A percentile compares a stretch with the other conserved stretches of the same genome.
Conservation (phyloP, 352 stramenopile genomes). For the Globisporangium radiosum region DNA sequence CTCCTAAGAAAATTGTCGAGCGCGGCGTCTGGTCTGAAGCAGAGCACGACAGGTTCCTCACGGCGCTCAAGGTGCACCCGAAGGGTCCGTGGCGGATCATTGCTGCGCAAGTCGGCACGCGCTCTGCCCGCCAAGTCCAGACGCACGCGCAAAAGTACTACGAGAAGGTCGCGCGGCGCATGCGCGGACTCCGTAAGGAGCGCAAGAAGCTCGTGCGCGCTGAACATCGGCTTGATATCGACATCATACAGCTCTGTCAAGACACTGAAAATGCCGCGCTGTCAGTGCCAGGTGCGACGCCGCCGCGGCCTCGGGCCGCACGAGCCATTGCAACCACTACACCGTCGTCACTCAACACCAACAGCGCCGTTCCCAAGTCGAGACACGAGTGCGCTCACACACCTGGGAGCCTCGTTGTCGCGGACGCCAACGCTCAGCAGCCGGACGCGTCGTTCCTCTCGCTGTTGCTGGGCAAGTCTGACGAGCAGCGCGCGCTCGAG, state of each 20-base stretch:
- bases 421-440: slow-evolving; percentile 9
- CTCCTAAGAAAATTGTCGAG: not conserved
- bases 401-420: not conserved
- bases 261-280: not conserved
- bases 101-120: slow-evolving; percentile 18
- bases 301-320: not conserved
- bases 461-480: not conserved
- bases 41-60: slow-evolving; percentile 26
- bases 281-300: slow-evolving; percentile 13
- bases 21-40: slow-evolving; percentile 27
- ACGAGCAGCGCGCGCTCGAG: slow-evolving; percentile 17
- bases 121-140: slow-evolving; percentile 56
- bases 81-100: slow-evolving; percentile 24
- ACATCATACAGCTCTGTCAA: slow-evolving; percentile 7
- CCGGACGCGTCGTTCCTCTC: not conserved
- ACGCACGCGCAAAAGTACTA: slow-evolving; percentile 51
- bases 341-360: not conserved
- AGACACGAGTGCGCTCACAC: not conserved
- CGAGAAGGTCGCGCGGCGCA: slow-evolving; percentile 57
- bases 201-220: slow-evolving; percentile 38
- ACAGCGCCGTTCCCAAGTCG: not conserved
- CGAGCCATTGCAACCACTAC: not conserved
- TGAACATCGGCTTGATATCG: slow-evolving; percentile 47
- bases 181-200: slow-evolving; percentile 55
- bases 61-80: slow-evolving; percentile 16